Conservation (phyloP, 768 basidiomycete species). For the Austroboletus eburneus region DNA sequence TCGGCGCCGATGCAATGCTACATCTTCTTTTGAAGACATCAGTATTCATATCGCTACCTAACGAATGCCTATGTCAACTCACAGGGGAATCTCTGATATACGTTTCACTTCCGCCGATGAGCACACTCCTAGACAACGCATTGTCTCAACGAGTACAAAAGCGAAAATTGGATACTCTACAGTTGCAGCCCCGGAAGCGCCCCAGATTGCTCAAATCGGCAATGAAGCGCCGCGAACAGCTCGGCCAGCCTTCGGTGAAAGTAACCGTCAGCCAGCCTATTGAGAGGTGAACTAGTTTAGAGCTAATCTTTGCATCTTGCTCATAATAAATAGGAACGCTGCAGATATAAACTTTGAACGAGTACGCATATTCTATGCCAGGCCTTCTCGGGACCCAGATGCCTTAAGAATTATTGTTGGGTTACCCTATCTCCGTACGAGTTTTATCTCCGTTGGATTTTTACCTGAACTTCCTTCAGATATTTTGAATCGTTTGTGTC, state of each 20-base stretch:
- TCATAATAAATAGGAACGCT: constrained; percentile 36
- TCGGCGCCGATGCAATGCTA: constrained; percentile 73
- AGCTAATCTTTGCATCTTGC: not conserved
- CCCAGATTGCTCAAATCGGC: constrained; percentile 10
- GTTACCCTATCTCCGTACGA: constrained; percentile 63
- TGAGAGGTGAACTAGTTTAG: constrained; percentile 16
- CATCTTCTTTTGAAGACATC: constrained; percentile 74
- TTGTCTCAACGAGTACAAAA: constrained; percentile 11
- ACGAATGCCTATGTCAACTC: constrained; percentile 82
- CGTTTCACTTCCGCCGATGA: constrained; percentile 24
- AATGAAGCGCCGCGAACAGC: constrained; percentile 2
- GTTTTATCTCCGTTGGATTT: not conserved
- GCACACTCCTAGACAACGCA: constrained; percentile 11
- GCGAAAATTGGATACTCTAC: constrained; percentile 17
- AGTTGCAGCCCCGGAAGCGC: constrained; percentile 26
- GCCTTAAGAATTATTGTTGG: constrained; percentile 53
- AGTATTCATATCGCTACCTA: constrained; percentile 73
- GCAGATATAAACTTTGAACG: constrained; percentile 52
- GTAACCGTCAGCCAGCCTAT: constrained; percentile 7
- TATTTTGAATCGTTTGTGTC: constrained; percentile 54
- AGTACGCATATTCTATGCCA: constrained; percentile 62
- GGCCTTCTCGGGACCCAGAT: constrained; percentile 51
- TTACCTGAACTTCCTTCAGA: constrained; percentile 40
- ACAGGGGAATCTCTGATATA: constrained; percentile 67
- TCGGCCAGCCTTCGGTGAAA: constrained; percentile 5